These are phyloP conservation scores for Paspalum vaginatum DNA, from an alignment of 176 grass and related monocot genomes.

Conservation along the genomic window DNA sequence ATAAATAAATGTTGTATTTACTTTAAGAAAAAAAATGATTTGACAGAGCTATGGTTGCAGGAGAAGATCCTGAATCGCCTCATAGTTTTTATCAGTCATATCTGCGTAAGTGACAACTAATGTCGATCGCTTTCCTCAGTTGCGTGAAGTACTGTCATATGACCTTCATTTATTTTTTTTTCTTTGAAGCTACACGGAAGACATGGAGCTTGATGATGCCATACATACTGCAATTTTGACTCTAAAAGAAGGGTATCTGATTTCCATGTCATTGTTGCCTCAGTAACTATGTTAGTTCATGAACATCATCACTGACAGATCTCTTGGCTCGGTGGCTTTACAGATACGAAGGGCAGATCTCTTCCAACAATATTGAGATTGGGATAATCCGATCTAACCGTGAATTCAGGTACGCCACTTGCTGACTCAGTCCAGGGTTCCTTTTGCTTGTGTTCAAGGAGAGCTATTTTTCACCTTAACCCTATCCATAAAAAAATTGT, in stretches of 20 bases:
- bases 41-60: not conserved
- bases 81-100: not conserved
- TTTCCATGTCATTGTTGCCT: not conserved
- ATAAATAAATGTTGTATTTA: not conserved
- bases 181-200: constrained; percentile 68
- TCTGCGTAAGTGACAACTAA: not conserved
- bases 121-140: not conserved
- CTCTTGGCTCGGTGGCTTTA: constrained; percentile 6
- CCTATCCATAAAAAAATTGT: not conserved
- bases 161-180: not conserved
- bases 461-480: not conserved
- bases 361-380: constrained; percentile 76
- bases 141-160: not conserved
- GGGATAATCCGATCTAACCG: constrained; percentile 61
- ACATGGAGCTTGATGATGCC: constrained; percentile 88
- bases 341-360: constrained; percentile 78
- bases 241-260: constrained; percentile 76
- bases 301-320: constrained; percentile 14
- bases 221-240: constrained; percentile 85
- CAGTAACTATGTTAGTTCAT: not conserved
- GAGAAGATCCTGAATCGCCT: not conserved
- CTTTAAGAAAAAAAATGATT: not conserved
- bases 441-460: not conserved
- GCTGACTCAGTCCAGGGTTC: not conserved
- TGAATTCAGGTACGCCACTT: constrained; percentile 60